Evolutionary conservation across 1,284 basidiomycete genomes (phyloP), one percentile per base, ranked within the genome.

Genomic region (Sporisorium scitamineum): DNA sequence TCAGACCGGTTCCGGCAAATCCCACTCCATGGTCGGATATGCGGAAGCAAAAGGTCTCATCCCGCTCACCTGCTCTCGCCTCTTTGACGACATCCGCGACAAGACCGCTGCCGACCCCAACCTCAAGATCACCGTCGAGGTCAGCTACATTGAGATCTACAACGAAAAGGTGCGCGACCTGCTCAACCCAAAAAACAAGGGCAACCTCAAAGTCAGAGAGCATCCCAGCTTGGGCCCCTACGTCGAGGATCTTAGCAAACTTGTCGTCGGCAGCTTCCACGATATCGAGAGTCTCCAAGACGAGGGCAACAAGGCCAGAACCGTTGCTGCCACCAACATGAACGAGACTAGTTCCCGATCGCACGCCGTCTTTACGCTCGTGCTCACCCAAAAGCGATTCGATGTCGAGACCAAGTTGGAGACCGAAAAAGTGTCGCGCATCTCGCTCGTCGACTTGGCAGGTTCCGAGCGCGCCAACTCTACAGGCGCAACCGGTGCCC

Each of bases 261-360:
- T 98, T 51, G 92, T 93, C 29, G 97, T 98, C 47, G 91, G 90
- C 83, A 93, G 89, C 84, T 97, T 95, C 85, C 89, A 92, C 26
- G 95, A 97, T 85, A 96, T 99, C 91, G 97, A 97, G 91, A 94
- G 92, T 9, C 90, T 99, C 83, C 98, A 98, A 95, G 96, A 99
- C 87, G 96, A 99, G 86, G 96, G 96, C 47, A 99, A 98, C 87
- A 98, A 99, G 88, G 88, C 81, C n/a, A 67, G 81, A n/a, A 83
- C 81, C 11, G 81, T 83, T 9, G 81, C 81, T 34, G 79, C 81
- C 2, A 83, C 81, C 20, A 81, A 82, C 55, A 83, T 83, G 81
- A 83, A 83, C 70, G 81, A 80, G 64, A 83, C 81, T 14, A 76
- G 71, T 37, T 82, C 80, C 13, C 75, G 81, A 16, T 83, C 81